Percentiles rank a stretch among this genome's conserved stretches.
Evolutionary conservation across 805 yeast species (phyloP).

Genomic region (Saccharomyces kudriavzevii): DNA sequence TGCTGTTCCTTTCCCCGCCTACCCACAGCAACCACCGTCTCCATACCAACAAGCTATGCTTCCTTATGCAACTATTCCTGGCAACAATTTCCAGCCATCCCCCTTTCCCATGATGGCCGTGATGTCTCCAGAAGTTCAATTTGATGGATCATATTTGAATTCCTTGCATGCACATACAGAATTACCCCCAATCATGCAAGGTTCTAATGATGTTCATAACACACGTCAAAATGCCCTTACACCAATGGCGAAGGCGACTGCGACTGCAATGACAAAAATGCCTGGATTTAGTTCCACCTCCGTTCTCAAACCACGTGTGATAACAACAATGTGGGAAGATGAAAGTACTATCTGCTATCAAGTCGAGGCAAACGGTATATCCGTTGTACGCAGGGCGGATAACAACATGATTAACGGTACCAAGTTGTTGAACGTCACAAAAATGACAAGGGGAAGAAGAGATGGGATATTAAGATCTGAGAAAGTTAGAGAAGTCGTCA

Average conservation of each 20-base stretch:
- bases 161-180: not conserved
- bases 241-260: not conserved
- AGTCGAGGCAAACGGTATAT: slow-evolving; percentile 73
- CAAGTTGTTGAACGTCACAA: slow-evolving; percentile 72
- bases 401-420: slow-evolving; percentile 83
- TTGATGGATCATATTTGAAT: not conserved
- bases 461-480: slow-evolving; percentile 81
- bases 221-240: not conserved
- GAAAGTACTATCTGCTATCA: slow-evolving; percentile 79
- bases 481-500: slow-evolving; percentile 69
- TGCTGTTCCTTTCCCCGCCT: not conserved
- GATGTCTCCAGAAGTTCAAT: not conserved
- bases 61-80: not conserved
- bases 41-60: not conserved
- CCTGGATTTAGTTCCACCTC: not conserved
- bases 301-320: slow-evolving; percentile 44
- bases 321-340: slow-evolving; percentile 88
- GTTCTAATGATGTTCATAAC: not conserved
- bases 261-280: not conserved
- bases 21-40: not conserved
- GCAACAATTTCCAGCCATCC: not conserved
- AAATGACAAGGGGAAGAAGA: slow-evolving; percentile 80
- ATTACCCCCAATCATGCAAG: not conserved
- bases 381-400: slow-evolving; percentile 78
- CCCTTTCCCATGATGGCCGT: not conserved